phyloP scores from a whole-genome alignment of 495 filamentous ascomycete species.

The Xylaria telfairii region DNA sequence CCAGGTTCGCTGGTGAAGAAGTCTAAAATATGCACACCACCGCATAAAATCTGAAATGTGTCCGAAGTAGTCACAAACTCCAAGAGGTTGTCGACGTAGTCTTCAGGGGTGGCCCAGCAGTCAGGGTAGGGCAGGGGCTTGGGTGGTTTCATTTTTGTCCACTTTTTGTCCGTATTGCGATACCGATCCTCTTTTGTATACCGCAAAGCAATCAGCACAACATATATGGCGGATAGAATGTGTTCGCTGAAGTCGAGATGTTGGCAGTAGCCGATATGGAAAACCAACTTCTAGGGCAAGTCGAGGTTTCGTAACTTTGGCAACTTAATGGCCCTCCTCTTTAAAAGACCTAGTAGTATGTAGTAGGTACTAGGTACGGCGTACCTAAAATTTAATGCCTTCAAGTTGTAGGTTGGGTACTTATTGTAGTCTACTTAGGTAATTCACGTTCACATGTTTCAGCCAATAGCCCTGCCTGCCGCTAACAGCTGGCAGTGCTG shows the following conservation, averaged over 20 bases:
- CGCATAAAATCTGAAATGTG: slow-evolving; percentile 86
- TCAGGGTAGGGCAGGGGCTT: slow-evolving; percentile 53
- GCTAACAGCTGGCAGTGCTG: slow-evolving; percentile 5
- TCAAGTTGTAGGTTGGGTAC: no score
- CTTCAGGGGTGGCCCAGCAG: slow-evolving; percentile 58
- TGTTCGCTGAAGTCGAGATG: background rate
- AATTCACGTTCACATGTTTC: background rate
- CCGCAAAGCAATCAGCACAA: background rate
- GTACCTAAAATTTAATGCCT: background rate
- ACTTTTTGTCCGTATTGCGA: background rate
- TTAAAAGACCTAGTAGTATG: no score
- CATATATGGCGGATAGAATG: background rate
- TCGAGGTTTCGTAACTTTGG: background rate
- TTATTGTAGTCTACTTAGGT: no score
- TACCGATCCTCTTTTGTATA: background rate
- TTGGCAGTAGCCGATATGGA: background rate
- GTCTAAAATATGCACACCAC: slow-evolving; percentile 92
- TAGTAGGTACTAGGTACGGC: background rate
- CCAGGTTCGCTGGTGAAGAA: slow-evolving; percentile 86
- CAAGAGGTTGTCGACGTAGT: slow-evolving; percentile 80
- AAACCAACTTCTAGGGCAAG: background rate
- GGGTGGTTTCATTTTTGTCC: slow-evolving; percentile 43
- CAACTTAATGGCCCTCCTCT: background rate
- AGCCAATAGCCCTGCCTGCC: background rate
- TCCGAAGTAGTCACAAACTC: slow-evolving; percentile 74